Evolutionary conservation across 2,329 filamentous ascomycete species (phyloP).

Genomic region (Davidsoniella neocaledoniae): DNA sequence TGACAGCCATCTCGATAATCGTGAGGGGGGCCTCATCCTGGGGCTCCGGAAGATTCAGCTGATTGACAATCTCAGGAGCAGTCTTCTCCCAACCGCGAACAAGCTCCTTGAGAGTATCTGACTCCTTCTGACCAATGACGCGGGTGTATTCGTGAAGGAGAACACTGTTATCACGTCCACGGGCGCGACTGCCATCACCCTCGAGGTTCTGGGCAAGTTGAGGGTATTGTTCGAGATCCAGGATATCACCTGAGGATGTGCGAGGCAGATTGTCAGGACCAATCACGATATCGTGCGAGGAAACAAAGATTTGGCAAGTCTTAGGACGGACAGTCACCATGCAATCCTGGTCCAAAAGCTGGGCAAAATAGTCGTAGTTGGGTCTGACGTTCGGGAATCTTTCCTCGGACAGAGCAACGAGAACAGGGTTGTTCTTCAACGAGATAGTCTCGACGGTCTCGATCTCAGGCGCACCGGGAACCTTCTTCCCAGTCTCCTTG

Average conservation of each 20-base stretch:
- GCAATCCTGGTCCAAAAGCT: conserved; percentile 36
- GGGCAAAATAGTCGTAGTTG: conserved; percentile 45
- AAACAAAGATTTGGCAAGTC: conserved; percentile 42
- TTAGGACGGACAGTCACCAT: conserved; percentile 38
- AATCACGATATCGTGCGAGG: conserved; percentile 34
- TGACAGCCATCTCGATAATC: conserved; percentile 45
- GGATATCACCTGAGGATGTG: conserved; percentile 25
- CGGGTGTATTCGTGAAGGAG: conserved; percentile 43
- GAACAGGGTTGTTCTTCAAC: conserved; percentile 48
- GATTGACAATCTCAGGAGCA: conserved; percentile 38
- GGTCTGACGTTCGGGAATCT: conserved; percentile 40
- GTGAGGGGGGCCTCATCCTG: conserved; percentile 36
- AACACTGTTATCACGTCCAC: conserved; percentile 31
- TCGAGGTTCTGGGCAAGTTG: conserved; percentile 39
- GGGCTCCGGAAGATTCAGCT: conserved; percentile 28
- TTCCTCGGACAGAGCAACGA: conserved; percentile 41
- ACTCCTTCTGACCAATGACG: conserved; percentile 36
- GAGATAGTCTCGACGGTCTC: conserved; percentile 28
- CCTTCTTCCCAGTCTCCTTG: conserved; percentile 32
- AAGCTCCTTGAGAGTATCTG: conserved; percentile 36
- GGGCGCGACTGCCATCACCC: conserved; percentile 32
- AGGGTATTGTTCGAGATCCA: conserved; percentile 34
- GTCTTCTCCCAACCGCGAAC: conserved; percentile 39
- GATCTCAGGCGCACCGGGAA: conserved; percentile 15
- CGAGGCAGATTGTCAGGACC: conserved; percentile 30